phyloP scores from a whole-genome alignment of 306 rosid genomes.

The Bauhinia variegata region DNA sequence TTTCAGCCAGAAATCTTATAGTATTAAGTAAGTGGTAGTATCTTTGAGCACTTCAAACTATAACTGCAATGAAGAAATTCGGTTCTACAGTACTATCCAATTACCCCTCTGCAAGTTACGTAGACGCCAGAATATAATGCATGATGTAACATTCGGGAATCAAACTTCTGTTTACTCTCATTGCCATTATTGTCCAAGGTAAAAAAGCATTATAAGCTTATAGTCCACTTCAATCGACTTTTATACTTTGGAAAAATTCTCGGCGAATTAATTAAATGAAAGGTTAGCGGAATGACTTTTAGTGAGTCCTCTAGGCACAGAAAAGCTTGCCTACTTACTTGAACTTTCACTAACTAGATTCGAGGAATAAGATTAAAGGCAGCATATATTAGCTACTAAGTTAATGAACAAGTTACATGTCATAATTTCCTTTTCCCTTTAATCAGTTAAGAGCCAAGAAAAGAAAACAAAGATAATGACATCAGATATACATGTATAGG shows the following conservation, averaged over 20 bases:
- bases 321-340: no score
- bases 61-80: background rate
- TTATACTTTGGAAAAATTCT: conserved; percentile 27
- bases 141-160: conserved; percentile 30
- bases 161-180: conserved; percentile 19
- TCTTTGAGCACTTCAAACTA: conserved; percentile 1
- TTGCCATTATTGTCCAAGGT: conserved; percentile 39
- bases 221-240: conserved; percentile 28
- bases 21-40: background rate
- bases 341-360: no score
- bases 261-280: background rate
- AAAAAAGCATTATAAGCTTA: conserved; percentile 18
- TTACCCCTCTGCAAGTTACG: conserved; percentile 3
- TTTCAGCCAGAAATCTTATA: background rate
- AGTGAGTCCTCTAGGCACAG: no score
- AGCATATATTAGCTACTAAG: no score
- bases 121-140: conserved; percentile 11
- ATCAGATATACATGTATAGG: no score
- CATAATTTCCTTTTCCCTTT: no score
- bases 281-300: background rate
- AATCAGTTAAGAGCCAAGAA: no score
- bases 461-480: no score
- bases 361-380: no score
- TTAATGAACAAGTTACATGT: no score
- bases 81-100: conserved; percentile 6